Conservation (phyloP, 805 yeast species). For the Teunomyces cretensis region DNA sequence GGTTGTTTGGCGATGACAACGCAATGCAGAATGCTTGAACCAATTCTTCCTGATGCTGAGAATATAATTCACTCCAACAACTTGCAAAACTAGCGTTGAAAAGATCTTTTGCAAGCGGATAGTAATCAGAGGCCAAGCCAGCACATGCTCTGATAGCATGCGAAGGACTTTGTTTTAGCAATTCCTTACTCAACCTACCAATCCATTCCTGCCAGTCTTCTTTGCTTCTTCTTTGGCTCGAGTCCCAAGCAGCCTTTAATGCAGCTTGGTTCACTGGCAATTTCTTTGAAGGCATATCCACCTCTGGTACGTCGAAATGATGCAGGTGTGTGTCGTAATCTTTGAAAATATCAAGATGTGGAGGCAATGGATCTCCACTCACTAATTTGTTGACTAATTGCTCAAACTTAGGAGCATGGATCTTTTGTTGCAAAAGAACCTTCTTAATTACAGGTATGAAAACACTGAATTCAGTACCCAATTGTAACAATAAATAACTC, state of each 20-base stretch:
- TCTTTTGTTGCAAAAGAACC: constrained; percentile 57
- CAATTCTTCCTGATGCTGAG: constrained; percentile 85
- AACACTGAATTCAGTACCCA: constrained; percentile 80
- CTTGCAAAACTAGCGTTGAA: constrained; percentile 94
- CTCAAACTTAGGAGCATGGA: constrained; percentile 75
- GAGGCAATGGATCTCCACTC: constrained; percentile 84
- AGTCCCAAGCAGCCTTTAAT: constrained; percentile 86
- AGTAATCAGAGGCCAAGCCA: constrained; percentile 79
- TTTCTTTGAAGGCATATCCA: constrained; percentile 70
- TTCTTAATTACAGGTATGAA: constrained; percentile 82
- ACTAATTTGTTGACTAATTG: constrained; percentile 74
- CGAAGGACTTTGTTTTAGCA: constrained; percentile 89
- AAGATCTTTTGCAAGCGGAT: constrained; percentile 84
- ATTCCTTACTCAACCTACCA: constrained; percentile 77
- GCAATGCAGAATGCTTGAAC: constrained; percentile 85
- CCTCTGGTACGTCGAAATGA: constrained; percentile 52
- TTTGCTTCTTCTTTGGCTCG: constrained; percentile 80
- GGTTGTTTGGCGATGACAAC: constrained; percentile 82
- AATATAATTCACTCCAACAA: constrained; percentile 91
- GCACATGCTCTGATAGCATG: constrained; percentile 94
- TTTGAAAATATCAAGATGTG: constrained; percentile 66
- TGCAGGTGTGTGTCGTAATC: constrained; percentile 45
- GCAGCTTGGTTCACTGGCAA: constrained; percentile 66
- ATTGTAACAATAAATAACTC: constrained; percentile 72
- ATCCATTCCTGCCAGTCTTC: constrained; percentile 99